Evolutionary conservation across 768 basidiomycete genomes (phyloP).

Genomic region (Candolleomyces eurysporus): DNA sequence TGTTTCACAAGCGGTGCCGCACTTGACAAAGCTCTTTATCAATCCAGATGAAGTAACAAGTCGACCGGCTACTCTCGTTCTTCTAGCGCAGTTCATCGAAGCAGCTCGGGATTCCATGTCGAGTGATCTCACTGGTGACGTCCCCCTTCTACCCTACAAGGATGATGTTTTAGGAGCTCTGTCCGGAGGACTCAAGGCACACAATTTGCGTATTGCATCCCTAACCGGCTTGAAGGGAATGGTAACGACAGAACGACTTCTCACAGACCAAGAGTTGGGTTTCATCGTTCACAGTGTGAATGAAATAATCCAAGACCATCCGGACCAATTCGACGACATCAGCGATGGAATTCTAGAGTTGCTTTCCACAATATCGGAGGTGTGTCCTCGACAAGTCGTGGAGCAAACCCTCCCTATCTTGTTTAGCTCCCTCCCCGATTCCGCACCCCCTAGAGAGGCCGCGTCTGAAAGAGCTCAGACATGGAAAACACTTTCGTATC

Average conservation of each 20-base stretch:
- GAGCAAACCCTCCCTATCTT: conserved; percentile 79
- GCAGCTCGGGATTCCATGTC: conserved; percentile 46
- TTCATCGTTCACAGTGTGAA: conserved; percentile 77
- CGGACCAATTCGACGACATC: conserved; percentile 49
- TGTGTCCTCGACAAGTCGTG: conserved; percentile 63
- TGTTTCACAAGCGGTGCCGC: conserved; percentile 65
- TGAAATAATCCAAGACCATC: conserved; percentile 57
- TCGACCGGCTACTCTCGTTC: conserved; percentile 61
- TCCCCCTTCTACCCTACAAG: conserved; percentile 56
- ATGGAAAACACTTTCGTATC: conserved; percentile 64
- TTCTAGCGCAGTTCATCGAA: conserved; percentile 64
- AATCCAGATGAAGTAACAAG: conserved; percentile 67
- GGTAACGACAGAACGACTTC: conserved; percentile 58
- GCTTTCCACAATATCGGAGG: conserved; percentile 57
- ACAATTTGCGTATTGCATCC: conserved; percentile 54
- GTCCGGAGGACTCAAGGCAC: conserved; percentile 52
- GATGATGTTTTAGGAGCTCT: conserved; percentile 72
- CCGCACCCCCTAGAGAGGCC: conserved; percentile 54
- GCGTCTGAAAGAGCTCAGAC: conserved; percentile 55
- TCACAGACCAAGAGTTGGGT: conserved; percentile 71
- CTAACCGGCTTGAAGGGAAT: conserved; percentile 66
- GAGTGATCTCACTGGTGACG: conserved; percentile 12
- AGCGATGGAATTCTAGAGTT: conserved; percentile 64
- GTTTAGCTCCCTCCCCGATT: conserved; percentile 71
- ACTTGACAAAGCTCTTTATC: conserved; percentile 74